A percentile compares a stretch with the other conserved stretches of the same genome.
phyloP scores from a whole-genome alignment of 75 land plant species.

The Picea sitchensis region DNA sequence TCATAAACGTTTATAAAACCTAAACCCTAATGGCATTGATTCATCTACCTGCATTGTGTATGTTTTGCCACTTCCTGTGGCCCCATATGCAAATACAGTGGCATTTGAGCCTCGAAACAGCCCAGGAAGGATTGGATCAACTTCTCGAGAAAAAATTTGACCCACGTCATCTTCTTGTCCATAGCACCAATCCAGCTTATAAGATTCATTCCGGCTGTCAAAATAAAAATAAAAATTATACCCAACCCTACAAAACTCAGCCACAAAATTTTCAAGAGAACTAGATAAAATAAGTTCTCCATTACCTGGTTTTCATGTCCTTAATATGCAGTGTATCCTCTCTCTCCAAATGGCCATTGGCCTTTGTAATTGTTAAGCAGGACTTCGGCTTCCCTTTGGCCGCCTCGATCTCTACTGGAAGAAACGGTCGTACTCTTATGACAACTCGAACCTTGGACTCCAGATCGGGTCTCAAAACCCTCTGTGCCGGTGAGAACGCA shows the following conservation, averaged over 20 bases:
- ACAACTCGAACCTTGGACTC: conserved; percentile 69
- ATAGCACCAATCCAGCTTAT: conserved; percentile 77
- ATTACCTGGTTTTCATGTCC: conserved; percentile 49
- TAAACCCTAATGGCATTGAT: neutral
- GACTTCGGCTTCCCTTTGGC: conserved; percentile 19
- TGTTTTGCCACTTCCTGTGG: conserved; percentile 92
- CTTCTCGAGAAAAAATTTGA: conserved; percentile 62
- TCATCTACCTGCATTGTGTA: conserved; percentile 83
- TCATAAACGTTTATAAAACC: too few relatives aligned
- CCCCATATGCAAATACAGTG: conserved; percentile 89
- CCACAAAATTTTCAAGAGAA: neutral
- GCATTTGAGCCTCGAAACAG: conserved; percentile 70
- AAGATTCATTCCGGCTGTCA: conserved; percentile 62
- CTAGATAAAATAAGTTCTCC: neutral
- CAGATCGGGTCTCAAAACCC: conserved; percentile 6
- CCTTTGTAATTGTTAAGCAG: conserved; percentile 33
- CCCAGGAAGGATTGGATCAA: conserved; percentile 62
- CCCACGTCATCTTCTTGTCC: conserved; percentile 49
- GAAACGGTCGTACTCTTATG: conserved; percentile 71
- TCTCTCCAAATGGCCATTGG: neutral
- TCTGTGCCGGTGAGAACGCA: neutral
- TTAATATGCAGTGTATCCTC: conserved; percentile 54
- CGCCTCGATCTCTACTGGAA: conserved; percentile 34
- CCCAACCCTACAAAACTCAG: neutral
- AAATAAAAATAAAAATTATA: conserved; percentile 3